phyloP scores from a whole-genome alignment of 495 filamentous ascomycete species.

The Apodospora peruviana region DNA sequence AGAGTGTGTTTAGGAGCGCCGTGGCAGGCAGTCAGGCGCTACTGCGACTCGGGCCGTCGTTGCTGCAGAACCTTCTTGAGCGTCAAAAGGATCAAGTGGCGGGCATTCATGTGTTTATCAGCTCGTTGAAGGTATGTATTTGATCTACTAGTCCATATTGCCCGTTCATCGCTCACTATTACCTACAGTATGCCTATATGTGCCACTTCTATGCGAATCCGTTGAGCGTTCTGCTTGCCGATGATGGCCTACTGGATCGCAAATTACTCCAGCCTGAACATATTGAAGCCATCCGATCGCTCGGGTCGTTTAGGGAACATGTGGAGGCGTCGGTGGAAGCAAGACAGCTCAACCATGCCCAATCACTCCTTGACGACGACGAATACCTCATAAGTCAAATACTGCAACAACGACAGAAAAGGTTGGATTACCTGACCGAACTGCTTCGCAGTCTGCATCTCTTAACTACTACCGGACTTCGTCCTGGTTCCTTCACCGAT shows the following conservation, averaged over 20 bases:
- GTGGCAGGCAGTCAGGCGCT: conserved; percentile 49
- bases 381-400: conserved; percentile 23
- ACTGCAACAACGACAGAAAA: conserved; percentile 13
- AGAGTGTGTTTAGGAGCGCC: conserved; percentile 69
- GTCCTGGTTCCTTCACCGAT: conserved; percentile 23
- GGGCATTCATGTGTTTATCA: conserved; percentile 73
- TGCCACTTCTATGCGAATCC: conserved; percentile 92
- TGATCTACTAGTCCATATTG: not conserved
- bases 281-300: conserved; percentile 67
- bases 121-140: conserved; percentile 67
- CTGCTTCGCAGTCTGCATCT: conserved; percentile 26
- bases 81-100: conserved; percentile 82
- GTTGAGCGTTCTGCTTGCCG: conserved; percentile 59
- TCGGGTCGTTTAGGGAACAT: conserved; percentile 68
- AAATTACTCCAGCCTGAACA: conserved; percentile 51
- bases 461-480: conserved; percentile 7
- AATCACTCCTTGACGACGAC: conserved; percentile 36
- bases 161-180: not conserved
- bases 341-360: conserved; percentile 27
- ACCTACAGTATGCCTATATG: conserved; percentile 80
- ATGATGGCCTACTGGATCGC: conserved; percentile 20
- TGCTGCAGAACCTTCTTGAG: conserved; percentile 61
- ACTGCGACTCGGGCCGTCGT: conserved; percentile 63
- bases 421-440: conserved; percentile 15
- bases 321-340: conserved; percentile 36